phyloP scores from a whole-genome alignment of 1,284 basidiomycete species.

The Vanrija sp. region DNA sequence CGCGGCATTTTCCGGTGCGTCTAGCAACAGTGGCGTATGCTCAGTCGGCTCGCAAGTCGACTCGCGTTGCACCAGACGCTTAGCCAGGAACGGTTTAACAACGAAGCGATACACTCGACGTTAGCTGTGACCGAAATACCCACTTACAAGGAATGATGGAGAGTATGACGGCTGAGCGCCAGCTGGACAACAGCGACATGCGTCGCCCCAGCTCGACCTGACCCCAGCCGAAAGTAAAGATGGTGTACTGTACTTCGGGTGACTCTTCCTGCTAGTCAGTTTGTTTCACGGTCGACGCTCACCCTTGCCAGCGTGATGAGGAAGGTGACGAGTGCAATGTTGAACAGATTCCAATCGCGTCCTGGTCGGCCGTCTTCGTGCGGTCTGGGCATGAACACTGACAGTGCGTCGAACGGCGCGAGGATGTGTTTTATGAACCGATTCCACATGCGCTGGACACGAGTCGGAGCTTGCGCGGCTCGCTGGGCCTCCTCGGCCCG shows the following conservation, averaged over 20 bases:
- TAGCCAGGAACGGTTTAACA: not conserved
- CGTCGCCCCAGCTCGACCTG: not conserved
- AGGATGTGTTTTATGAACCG: too few species aligned
- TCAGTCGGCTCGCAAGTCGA: not conserved
- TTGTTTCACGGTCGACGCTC: not conserved
- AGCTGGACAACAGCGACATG: not conserved
- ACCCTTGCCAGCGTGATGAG: not conserved
- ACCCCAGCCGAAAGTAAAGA: conserved; percentile 1
- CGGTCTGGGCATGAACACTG: too few species aligned
- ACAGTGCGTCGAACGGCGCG: too few species aligned
- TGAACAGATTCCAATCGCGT: too few species aligned
- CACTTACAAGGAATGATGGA: not conserved
- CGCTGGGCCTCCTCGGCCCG: too few species aligned
- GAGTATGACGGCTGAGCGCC: not conserved
- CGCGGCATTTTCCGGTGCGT: not conserved
- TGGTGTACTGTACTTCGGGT: not conserved
- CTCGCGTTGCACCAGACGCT: not conserved
- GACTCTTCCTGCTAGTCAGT: not conserved
- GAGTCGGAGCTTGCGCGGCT: too few species aligned
- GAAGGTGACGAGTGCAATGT: not conserved
- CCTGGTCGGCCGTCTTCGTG: too few species aligned
- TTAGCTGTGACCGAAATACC: not conserved
- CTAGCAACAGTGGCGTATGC: not conserved
- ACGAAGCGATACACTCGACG: not conserved
- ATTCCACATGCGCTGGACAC: too few species aligned